Evolutionary conservation across 345 rosid genomes (phyloP), one percentile per base, ranked within the genome.

Genomic region (Triadica sebifera): DNA sequence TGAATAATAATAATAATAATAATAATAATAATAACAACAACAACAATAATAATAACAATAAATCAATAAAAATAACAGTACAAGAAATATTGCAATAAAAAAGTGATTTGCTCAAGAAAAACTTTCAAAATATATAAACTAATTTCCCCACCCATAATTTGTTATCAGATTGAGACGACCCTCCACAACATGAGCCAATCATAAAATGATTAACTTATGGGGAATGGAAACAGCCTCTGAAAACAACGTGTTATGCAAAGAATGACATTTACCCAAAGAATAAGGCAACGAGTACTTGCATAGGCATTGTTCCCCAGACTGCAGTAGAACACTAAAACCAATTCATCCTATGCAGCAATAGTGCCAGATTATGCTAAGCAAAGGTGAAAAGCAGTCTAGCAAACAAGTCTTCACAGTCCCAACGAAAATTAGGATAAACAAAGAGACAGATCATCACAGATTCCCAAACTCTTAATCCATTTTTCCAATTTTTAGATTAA

Each of bases 241-340:
- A 70, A 86, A 83, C 72, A 88, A 89, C 71, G 78, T 60, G 78
- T 84, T 84, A 70, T 65, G 83, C 15, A 84, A 77, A 77, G 77
- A 76, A 74, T 77, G 82, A 62, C 75, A 83, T 81, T 84, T 78
- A 45, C 81, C 80, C 86, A 89, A 73, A 84, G 78, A 79, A 77
- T 87, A 81, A 73, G 98, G 97, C 46, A 95, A 59, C 75, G 81
- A 78, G 87, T 86, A 95, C 77, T 85, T 89, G 80, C 99, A 92
- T 74, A 92, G 86, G 82, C 97, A 95, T 77, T 89, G 93, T 78
- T 89, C 86, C 73, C 99, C 99, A 73, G 97, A 85, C 99, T 95
- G 91, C 67, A 76, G 17, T 11, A 52, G 50, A 45, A 50, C 16
- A 76, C 50, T 63, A 50, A 24, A 19, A 70, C 45, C 17, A 63